These are phyloP conservation scores for Tetrapyrgos nigripes DNA, from an alignment of 1,284 basidiomycete species.

Conservation along the genomic window DNA sequence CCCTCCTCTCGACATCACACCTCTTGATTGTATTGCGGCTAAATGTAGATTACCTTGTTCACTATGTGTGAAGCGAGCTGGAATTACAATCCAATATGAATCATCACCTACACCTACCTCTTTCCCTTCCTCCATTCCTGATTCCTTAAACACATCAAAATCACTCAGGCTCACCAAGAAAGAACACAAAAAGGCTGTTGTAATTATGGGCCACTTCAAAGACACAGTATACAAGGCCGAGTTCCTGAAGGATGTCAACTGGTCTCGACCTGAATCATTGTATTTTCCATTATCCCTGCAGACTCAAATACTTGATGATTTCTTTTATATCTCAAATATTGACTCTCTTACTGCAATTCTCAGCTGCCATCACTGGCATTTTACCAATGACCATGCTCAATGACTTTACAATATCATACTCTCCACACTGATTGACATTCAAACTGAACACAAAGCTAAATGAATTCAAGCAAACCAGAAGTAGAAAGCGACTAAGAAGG, in stretches of 20 bases:
- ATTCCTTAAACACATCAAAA: not conserved
- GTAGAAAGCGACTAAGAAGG: not conserved
- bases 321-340: not conserved
- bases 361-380: not conserved
- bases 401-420: not conserved
- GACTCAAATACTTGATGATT: not conserved
- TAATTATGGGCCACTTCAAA: not conserved
- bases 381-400: not conserved
- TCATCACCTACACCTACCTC: not conserved
- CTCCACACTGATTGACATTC: not conserved
- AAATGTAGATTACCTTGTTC: not conserved
- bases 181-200: not conserved
- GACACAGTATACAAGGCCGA: not conserved
- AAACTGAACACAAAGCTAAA: not conserved
- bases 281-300: not conserved
- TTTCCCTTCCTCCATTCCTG: not conserved
- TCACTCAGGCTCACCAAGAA: not conserved
- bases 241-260: not conserved
- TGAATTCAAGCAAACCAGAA: not conserved
- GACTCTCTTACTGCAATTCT: not conserved
- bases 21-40: slow-evolving; percentile 6
- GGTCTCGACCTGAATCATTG: not conserved
- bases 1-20: not conserved
- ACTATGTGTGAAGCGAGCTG: slow-evolving; percentile 2
- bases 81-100: not conserved